These are phyloP conservation scores for Claviceps sp. DNA, from an alignment of 2,329 filamentous ascomycete species.

Conservation along the genomic window DNA sequence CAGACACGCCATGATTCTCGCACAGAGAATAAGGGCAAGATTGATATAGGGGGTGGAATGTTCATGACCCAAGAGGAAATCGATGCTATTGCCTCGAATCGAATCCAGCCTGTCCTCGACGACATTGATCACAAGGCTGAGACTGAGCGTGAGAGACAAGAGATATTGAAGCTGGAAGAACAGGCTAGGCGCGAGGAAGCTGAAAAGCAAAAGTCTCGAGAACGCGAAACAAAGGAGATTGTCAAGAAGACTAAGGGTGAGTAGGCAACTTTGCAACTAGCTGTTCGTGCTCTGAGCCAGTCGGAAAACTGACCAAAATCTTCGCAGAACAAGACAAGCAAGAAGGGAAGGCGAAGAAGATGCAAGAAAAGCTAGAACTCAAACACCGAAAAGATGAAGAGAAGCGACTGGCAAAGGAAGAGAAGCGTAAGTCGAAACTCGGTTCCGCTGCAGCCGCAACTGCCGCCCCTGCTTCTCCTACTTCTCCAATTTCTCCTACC, in stretches of 20 bases:
- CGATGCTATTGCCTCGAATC: slow-evolving; percentile 61
- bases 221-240: slow-evolving; percentile 39
- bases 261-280: slow-evolving; percentile 11
- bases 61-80: slow-evolving; percentile 68
- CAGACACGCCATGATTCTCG: slow-evolving; percentile 49
- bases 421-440: slow-evolving; percentile 33
- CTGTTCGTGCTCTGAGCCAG: background rate
- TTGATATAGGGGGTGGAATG: slow-evolving; percentile 67
- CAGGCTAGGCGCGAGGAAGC: slow-evolving; percentile 40
- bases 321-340: slow-evolving; percentile 32
- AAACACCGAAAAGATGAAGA: slow-evolving; percentile 20
- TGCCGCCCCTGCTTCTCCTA: background rate
- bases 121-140: slow-evolving; percentile 73
- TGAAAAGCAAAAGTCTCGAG: slow-evolving; percentile 32
- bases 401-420: slow-evolving; percentile 23
- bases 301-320: slow-evolving; percentile 6
- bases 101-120: slow-evolving; percentile 71
- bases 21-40: slow-evolving; percentile 38
- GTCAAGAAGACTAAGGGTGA: slow-evolving; percentile 45
- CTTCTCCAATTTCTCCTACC: slow-evolving; percentile 2
- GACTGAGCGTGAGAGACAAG: slow-evolving; percentile 52
- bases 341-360: slow-evolving; percentile 17
- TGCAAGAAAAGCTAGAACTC: slow-evolving; percentile 7
- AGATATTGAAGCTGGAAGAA: slow-evolving; percentile 50
- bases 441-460: background rate